Evolutionary conservation across 148 eudicot species (phyloP).

Genomic region (Cornus florida): DNA sequence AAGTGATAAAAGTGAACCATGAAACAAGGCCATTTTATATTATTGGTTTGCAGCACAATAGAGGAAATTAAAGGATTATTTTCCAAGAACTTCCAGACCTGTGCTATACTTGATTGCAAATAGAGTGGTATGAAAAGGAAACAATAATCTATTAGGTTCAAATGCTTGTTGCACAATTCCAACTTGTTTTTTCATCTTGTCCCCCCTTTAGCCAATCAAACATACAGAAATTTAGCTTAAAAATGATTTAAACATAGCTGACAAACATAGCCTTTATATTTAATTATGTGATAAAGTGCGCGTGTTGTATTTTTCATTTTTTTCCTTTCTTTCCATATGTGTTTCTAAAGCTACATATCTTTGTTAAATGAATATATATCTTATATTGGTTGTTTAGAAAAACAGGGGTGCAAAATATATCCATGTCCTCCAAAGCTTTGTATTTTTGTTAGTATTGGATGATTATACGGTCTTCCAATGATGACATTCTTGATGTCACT

Average conservation of each 20-base stretch:
- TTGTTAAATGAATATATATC: background rate
- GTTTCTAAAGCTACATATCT: background rate
- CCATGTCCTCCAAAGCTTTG: background rate
- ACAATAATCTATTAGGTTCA: background rate
- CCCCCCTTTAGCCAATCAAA: background rate
- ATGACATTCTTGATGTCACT: background rate
- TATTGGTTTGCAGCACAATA: background rate
- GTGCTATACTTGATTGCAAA: background rate
- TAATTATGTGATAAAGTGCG: background rate
- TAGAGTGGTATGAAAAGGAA: background rate
- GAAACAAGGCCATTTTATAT: background rate
- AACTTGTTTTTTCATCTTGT: background rate
- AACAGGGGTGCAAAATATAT: background rate
- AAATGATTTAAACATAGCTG: background rate
- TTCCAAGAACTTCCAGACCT: background rate
- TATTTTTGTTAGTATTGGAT: background rate
- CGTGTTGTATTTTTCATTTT: background rate
- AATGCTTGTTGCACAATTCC: background rate
- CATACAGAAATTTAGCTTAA: background rate
- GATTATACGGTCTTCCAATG: background rate
- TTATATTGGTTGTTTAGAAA: background rate
- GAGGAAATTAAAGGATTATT: background rate
- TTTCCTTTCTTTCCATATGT: background rate
- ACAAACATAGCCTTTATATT: background rate
- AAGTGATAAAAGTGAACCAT: conserved; percentile 7